Evolutionary conservation across 2,329 filamentous ascomycete genomes (phyloP).

Genomic region (Alternaria novae-zelandiae): DNA sequence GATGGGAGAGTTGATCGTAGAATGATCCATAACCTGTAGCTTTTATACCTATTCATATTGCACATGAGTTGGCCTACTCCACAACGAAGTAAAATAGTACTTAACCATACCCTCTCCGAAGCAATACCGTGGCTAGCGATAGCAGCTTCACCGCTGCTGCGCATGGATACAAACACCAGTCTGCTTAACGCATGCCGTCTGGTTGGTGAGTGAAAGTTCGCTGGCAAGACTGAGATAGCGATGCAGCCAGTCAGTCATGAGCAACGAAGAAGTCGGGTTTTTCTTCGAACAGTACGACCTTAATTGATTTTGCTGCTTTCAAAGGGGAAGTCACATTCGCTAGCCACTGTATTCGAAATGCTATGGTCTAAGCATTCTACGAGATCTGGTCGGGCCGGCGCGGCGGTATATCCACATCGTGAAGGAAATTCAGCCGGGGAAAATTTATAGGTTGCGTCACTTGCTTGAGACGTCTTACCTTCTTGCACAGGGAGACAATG

Average conservation of each 20-base stretch:
- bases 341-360: background rate
- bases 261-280: background rate
- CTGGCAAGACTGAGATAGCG: background rate
- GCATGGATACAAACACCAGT: background rate
- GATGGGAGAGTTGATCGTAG: background rate
- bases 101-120: background rate
- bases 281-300: background rate
- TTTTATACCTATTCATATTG: background rate
- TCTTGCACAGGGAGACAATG: background rate
- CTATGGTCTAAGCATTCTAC: background rate
- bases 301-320: background rate
- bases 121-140: background rate
- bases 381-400: background rate
- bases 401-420: background rate
- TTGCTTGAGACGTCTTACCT: background rate
- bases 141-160: background rate
- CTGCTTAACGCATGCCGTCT: background rate
- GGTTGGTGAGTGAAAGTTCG: background rate
- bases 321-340: background rate
- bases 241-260: background rate
- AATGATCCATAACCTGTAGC: too few species aligned
- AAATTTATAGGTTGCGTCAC: background rate
- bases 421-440: background rate
- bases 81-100: background rate
- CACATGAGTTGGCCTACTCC: background rate